Evolutionary conservation across 2,329 filamentous ascomycete species (phyloP), one percentile per base, ranked within the genome.

Genomic region (Calycina marina): DNA sequence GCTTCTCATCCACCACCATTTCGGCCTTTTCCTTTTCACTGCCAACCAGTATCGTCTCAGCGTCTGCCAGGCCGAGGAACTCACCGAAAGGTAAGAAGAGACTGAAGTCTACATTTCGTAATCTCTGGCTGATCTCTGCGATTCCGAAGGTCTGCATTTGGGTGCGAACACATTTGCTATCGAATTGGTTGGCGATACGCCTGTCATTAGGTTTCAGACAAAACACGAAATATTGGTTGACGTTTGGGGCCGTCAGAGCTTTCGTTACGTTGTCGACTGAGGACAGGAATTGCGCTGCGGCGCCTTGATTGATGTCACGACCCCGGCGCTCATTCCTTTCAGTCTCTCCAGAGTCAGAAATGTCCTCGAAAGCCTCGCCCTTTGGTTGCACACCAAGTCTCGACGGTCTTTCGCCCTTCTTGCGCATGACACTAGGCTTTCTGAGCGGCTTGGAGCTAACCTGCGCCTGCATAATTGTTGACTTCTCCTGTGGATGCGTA

Each of bases 171-270:
- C 90, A 98, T 57, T 96, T 96, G 68, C 85, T 94, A 56, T 98
- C 90, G 47, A 96, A 98, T 51, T 98, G 90, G 46, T 98, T 98
- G 40, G 90, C 88, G 44, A 98, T 98, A 30, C 90, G 76, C 32
- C 90, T 72, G 53, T 98, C 90, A 46, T 98, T 98, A 14, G 90
- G 88, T 58, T 98, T 98, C 41, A 98, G 60, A 50, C 90, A 98
- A 57, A 98, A 94, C 27, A 98, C 72, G 47, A 94, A 96, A 57
- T 98, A 98, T 1, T 80, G 72, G 49, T 98, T 98, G 8, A 85
- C 81, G 49, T 85, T 82, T 4, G 77, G 71, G 2, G 81, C 74
- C 2, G 74, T 79, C 27, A 98, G 63, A 2, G 84, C 86, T 47
- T 88, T 86, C 37, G 77, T 92, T 36, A 98, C 82, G 38, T 90